Base-by-base conservation (phyloP, 163 green algal genomes). In the Trebouxiophyceae sp. region DNA sequence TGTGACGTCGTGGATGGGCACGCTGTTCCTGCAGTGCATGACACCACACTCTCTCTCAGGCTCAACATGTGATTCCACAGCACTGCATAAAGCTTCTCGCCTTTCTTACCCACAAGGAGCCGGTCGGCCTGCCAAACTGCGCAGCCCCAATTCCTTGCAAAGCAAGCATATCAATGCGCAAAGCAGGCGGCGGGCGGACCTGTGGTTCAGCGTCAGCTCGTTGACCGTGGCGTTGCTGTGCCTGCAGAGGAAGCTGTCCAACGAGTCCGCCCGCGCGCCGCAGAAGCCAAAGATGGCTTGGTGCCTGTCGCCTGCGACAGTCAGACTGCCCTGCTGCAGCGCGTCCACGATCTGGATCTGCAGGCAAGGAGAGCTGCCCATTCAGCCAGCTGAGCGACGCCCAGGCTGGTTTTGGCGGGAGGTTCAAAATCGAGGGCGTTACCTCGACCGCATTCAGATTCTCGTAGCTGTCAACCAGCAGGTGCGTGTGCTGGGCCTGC, bases 391-490 rank as follows among this genome's bases (percentile, higher is more conserved):
- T n/a, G n/a, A n/a, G n/a, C n/a, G n/a, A n/a, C n/a, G n/a, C n/a
- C n/a, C n/a, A n/a, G n/a, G n/a, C n/a, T n/a, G n/a, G n/a, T n/a
- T n/a, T n/a, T n/a, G n/a, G n/a, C n/a, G n/a, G n/a, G n/a, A n/a
- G n/a, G n/a, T n/a, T n/a, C n/a, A n/a, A n/a, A n/a, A n/a, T n/a
- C n/a, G n/a, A n/a, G n/a, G n/a, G n/a, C n/a, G n/a, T n/a, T n/a
- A 60, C 54, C 69, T 91, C 82, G 1, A 66, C n/a, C 30, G 63
- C 20, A 57, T 87, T 86, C 32, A 76, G 83, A 67, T 92, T 85
- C 72, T 91, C 78, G 63, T 89, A 90, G 69, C 92, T 86, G 55
- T 93, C 86, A 28, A 93, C 82, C 8, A 89, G 70, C 22, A 93
- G 47, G 61, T 89, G 74, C 47, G 62, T 16, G 33, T 54, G 54